These are phyloP conservation scores for Tilletia horrida DNA, from an alignment of 1,284 basidiomycete genomes.

Conservation along the genomic window DNA sequence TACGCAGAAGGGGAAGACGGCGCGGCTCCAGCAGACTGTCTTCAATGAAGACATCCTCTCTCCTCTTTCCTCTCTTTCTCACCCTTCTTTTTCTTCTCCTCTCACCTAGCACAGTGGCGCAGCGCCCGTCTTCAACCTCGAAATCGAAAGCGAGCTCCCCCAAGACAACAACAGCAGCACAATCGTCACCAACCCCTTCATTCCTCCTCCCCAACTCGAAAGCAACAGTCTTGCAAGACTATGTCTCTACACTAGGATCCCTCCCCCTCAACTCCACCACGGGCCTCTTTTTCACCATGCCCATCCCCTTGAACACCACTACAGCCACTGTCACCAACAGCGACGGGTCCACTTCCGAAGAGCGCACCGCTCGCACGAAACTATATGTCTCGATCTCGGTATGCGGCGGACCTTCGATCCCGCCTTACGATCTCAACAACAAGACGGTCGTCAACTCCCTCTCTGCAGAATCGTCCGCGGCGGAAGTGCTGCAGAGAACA, in stretches of 20 bases:
- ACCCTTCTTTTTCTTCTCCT: not conserved
- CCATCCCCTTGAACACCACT: conserved; percentile 26
- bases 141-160: not conserved
- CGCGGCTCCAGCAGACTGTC: no score
- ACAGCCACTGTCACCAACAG: not conserved
- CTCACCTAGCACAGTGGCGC: not conserved
- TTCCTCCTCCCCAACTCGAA: not conserved
- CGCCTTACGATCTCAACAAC: conserved; percentile 46
- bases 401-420: conserved; percentile 44
- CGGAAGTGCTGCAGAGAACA: conserved; percentile 35
- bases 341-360: conserved; percentile 20
- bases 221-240: conserved; percentile 33
- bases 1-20: no score
- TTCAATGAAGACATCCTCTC: not conserved
- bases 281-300: conserved; percentile 40
- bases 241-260: conserved; percentile 31
- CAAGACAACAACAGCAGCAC: not conserved
- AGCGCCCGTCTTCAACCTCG: not conserved
- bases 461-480: conserved; percentile 23
- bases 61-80: not conserved
- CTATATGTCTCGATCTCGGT: conserved; percentile 43
- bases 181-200: not conserved
- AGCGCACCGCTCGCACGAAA: not conserved
- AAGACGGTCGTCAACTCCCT: conserved; percentile 32
- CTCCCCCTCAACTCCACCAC: conserved; percentile 26